A percentile compares a stretch with the other conserved stretches of the same genome.
phyloP scores from a whole-genome alignment of 176 grass and related monocot species.

The Carex myosuroides region DNA sequence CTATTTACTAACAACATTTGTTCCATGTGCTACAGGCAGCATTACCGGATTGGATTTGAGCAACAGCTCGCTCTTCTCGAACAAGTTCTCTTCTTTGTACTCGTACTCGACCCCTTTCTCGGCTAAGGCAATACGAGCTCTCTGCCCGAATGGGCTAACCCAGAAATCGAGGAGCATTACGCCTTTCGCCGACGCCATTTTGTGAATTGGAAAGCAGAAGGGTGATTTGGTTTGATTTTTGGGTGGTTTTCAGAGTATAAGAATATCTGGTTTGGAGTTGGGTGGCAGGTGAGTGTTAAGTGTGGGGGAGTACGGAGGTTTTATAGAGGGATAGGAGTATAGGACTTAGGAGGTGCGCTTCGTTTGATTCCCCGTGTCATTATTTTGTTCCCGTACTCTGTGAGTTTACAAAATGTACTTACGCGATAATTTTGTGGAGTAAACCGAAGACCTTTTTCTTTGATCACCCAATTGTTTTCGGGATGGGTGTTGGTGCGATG shows the following conservation, averaged over 20 bases:
- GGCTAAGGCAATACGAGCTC: conserved; percentile 38
- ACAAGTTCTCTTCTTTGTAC: conserved; percentile 43
- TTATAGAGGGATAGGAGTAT: not conserved
- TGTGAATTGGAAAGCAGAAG: not conserved
- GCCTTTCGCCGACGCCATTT: conserved; percentile 18
- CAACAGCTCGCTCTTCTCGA: conserved; percentile 36
- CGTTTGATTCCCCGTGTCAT: not conserved
- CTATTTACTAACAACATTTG: not conserved
- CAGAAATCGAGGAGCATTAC: conserved; percentile 42
- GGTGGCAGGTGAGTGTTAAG: not conserved
- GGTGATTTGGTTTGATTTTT: not conserved
- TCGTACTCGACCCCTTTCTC: conserved; percentile 72
- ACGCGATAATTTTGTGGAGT: not conserved
- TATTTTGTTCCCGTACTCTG: not conserved
- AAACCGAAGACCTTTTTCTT: not conserved
- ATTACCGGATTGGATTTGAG: conserved; percentile 50
- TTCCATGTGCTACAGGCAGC: not conserved
- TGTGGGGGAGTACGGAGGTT: not conserved
- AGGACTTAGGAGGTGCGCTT: not conserved
- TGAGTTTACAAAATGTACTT: not conserved
- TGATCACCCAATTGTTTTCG: not conserved
- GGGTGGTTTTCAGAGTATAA: not conserved
- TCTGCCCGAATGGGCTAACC: conserved; percentile 61
- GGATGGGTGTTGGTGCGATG: too few relatives aligned
- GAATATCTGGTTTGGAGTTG: not conserved